Percentiles rank a stretch among this genome's conserved stretches.
phyloP scores from a whole-genome alignment of 208 protist species.

The Leishmania guyanensis region DNA sequence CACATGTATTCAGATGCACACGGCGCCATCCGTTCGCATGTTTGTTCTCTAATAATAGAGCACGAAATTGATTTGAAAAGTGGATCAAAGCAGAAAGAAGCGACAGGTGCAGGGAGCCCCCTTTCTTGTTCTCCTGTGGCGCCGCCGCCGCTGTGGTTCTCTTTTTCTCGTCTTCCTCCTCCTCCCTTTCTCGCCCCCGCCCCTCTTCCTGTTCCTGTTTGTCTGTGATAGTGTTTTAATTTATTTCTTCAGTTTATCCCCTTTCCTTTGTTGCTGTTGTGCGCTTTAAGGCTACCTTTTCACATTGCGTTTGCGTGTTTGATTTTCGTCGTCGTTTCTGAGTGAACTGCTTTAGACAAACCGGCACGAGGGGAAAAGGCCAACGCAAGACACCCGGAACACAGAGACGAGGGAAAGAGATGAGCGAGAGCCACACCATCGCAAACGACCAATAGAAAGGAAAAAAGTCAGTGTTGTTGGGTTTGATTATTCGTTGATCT shows the following conservation, averaged over 20 bases:
- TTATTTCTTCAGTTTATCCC: neutral
- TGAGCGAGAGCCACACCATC: neutral
- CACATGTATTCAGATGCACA: neutral
- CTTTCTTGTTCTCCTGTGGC: neutral
- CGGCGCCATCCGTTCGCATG: neutral
- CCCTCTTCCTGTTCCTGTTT: neutral
- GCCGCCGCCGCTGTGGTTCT: neutral
- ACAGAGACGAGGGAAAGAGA: neutral
- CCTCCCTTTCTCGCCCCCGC: neutral
- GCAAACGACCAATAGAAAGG: neutral
- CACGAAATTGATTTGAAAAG: neutral
- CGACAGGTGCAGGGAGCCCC: neutral
- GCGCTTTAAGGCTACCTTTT: too few species aligned
- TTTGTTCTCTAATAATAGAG: neutral
- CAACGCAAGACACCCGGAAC: too few species aligned
- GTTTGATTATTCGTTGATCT: neutral
- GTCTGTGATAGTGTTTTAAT: neutral
- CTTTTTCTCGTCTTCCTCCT: too few species aligned
- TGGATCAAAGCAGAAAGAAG: neutral
- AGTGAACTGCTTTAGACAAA: too few species aligned
- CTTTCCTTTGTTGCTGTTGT: slow-evolving; percentile 3
- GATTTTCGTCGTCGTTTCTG: too few species aligned
- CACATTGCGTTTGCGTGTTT: too few species aligned
- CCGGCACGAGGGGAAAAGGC: too few species aligned
- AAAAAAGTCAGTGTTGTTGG: neutral